Percentiles rank a stretch among this genome's conserved stretches.
Conservation (phyloP, 305 asterid species). For the Plantago coronopus region DNA sequence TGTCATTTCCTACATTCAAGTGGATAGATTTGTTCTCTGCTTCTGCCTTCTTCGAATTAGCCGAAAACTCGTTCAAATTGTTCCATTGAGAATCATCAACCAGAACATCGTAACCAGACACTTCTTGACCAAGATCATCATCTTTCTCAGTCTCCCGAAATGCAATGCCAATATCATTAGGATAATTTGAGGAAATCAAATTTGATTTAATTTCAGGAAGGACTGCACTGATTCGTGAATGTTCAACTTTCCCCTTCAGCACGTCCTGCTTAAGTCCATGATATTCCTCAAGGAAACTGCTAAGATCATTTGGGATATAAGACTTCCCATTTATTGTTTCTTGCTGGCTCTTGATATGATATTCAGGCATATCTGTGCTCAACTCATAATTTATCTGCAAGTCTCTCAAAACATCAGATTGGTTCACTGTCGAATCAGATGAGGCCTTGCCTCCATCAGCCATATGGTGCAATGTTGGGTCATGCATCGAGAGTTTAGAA, state of each 20-base stretch:
- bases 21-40: not conserved
- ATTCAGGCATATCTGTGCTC: constrained; percentile 29
- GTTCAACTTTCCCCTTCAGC: constrained; percentile 27
- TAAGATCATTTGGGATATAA: constrained; percentile 18
- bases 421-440: constrained; percentile 26
- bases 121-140: constrained; percentile 22
- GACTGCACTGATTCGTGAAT: constrained; percentile 23
- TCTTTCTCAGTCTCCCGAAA: constrained; percentile 21
- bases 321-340: constrained; percentile 24
- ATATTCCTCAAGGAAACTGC: constrained; percentile 20
- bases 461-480: constrained; percentile 26
- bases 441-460: constrained; percentile 24
- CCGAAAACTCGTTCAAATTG: not conserved
- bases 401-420: constrained; percentile 25
- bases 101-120: constrained; percentile 11
- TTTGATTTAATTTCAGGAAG: constrained; percentile 25
- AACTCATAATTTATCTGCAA: constrained; percentile 25
- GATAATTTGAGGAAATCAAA: constrained; percentile 24
- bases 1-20: not conserved
- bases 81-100: constrained; percentile 21
- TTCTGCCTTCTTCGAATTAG: not conserved
- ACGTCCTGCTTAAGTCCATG: constrained; percentile 22
- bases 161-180: constrained; percentile 4
- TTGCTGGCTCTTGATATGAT: constrained; percentile 37
- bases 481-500: constrained; percentile 25